Percentiles rank a stretch among this genome's conserved stretches.
These are phyloP conservation scores for Phytopythium cucurbitacearum DNA, from an alignment of 352 stramenopile genomes.

Conservation along the genomic window DNA sequence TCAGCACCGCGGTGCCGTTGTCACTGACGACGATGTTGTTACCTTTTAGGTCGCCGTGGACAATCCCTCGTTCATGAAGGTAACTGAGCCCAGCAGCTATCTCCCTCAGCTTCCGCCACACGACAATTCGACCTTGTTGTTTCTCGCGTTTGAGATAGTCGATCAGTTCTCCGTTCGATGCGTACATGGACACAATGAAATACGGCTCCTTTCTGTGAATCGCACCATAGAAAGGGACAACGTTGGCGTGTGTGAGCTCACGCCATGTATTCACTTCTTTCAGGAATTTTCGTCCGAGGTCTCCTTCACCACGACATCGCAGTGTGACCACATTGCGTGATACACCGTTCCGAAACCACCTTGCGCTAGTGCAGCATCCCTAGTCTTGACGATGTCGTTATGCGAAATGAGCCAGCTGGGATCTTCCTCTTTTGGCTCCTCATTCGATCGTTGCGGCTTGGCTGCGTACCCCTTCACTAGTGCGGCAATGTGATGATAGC, in stretches of 20 bases:
- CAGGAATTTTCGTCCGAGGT: neutral
- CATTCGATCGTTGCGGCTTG: too few relatives aligned
- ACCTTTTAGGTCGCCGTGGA: constrained; percentile 1
- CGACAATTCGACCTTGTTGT: neutral
- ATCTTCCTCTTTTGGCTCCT: neutral
- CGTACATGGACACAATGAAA: constrained; percentile 4
- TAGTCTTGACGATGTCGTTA: too few relatives aligned
- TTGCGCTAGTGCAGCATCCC: too few relatives aligned
- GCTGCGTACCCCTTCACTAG: too few relatives aligned
- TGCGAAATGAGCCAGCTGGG: too few relatives aligned
- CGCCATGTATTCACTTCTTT: constrained; percentile 1
- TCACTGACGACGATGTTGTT: too few relatives aligned
- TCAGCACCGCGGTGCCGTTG: constrained; percentile 1
- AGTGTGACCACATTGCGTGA: neutral
- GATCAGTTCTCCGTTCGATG: neutral
- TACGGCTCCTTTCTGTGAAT: constrained; percentile 1
- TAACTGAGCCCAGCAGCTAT: constrained; percentile 1
- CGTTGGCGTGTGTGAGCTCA: neutral
- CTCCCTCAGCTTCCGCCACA: constrained; percentile 3
- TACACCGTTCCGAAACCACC: neutral
- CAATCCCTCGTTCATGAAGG: constrained; percentile 1
- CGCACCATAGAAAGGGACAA: constrained; percentile 3
- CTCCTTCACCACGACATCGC: constrained; percentile 1
- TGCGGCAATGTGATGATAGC: too few relatives aligned
- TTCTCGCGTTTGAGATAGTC: neutral